phyloP scores from a whole-genome alignment of 495 filamentous ascomycete species.

The Filosporella fistucella region DNA sequence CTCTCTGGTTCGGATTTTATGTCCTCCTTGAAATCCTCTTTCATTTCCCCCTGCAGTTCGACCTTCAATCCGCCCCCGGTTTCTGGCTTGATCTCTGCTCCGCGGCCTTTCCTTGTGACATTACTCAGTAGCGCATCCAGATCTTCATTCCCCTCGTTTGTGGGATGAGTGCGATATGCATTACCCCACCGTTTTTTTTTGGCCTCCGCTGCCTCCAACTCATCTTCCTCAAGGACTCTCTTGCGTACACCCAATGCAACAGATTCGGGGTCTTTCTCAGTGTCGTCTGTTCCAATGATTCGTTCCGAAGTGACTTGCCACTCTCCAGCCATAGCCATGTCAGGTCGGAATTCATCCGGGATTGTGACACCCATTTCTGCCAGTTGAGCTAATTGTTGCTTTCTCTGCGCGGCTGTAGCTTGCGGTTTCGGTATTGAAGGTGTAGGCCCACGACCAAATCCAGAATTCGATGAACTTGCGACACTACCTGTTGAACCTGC shows the following conservation, averaged over 20 bases:
- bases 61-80: conserved; percentile 29
- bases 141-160: conserved; percentile 50
- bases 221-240: conserved; percentile 43
- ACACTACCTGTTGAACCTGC: conserved; percentile 25
- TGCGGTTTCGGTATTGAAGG: conserved; percentile 24
- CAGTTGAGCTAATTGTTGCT: conserved; percentile 80
- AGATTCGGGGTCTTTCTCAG: conserved; percentile 22
- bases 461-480: conserved; percentile 13
- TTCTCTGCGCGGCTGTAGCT: conserved; percentile 62
- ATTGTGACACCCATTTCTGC: conserved; percentile 82
- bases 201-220: conserved; percentile 58
- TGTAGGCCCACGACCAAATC: conserved; percentile 21
- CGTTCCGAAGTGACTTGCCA: conserved; percentile 72
- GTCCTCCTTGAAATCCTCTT: conserved; percentile 4
- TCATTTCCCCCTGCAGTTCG: conserved; percentile 21
- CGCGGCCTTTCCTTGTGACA: conserved; percentile 21
- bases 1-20: too few species aligned
- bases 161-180: conserved; percentile 60
- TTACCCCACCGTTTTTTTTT: conserved; percentile 73
- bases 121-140: conserved; percentile 65
- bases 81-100: conserved; percentile 11
- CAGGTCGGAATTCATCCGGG: conserved; percentile 70
- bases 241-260: conserved; percentile 22
- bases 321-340: conserved; percentile 86
- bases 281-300: conserved; percentile 31